Evolutionary conservation across 179 eudicot species (phyloP), one percentile per base, ranked within the genome.

Genomic region (Silene noctiflora): DNA sequence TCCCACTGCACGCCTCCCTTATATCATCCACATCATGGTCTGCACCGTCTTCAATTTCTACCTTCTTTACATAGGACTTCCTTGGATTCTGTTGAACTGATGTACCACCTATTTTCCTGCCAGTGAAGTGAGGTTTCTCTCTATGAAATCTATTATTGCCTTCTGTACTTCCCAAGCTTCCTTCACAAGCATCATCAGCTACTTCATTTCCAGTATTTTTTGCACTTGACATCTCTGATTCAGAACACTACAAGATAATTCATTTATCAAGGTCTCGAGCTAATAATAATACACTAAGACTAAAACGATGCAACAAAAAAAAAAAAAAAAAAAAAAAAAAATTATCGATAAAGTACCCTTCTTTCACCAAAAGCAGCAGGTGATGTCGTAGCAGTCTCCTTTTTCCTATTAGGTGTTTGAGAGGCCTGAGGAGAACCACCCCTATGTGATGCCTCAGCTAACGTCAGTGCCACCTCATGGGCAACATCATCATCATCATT

Each of bases 351-450:
- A 64, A 73, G 79, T 88, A 93, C 97, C 92, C 80, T 78, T 81
- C 80, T 84, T 78, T 85, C 86, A 79, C 81, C 84, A 39, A 76
- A 81, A 71, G 71, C 81, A 73, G 64, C 81, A 39, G 87, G 87
- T 67, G 88, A 88, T 8, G 82, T 66, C 46, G 79, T 67, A 35
- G 79, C 66, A 69, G 75, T 75, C 74, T 77, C 86, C 66, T 83
- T 88, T 82, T 82, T 90, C 74, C 77, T 86, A 77, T 77, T 89
- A 14, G 91, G 94, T 69, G 97, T 88, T 56, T 84, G 91, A 76
- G 96, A 94, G 58, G 83, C 85, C 80, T 90, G 96, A n/a, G 99
- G 98, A 81, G 99, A 93, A 72, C 96, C 96, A 76, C 96, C 99
- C 84, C 92, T 90, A 75, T 96, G 92, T 84, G 98, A 96, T 79